A percentile compares a stretch with the other conserved stretches of the same genome.
Conservation (phyloP, 495 filamentous ascomycete species). For the Penicillium fimorum region DNA sequence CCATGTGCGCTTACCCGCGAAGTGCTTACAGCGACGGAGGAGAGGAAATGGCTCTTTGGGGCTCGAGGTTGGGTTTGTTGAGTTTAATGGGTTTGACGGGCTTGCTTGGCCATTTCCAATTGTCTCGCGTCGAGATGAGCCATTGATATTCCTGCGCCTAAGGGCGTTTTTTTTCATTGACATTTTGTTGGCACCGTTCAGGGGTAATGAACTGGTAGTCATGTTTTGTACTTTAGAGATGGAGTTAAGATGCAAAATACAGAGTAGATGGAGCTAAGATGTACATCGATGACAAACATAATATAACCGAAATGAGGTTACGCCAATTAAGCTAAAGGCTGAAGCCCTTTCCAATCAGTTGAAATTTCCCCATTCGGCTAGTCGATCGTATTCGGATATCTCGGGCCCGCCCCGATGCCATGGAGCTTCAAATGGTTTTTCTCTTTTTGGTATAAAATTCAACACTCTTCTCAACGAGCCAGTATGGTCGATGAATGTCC, state of each 20-base stretch:
- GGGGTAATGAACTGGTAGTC: neutral
- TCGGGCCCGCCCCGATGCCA: too few relatives aligned
- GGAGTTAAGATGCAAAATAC: neutral
- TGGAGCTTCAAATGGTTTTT: too few relatives aligned
- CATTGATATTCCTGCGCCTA: neutral
- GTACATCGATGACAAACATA: neutral
- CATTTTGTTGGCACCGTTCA: neutral
- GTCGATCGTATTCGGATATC: neutral
- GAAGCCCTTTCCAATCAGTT: neutral
- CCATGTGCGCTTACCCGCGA: constrained; percentile 65
- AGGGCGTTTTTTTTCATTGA: neutral
- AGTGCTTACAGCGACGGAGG: constrained; percentile 54
- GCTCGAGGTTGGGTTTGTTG: neutral
- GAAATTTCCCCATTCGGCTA: neutral
- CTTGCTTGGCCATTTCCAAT: neutral
- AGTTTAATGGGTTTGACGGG: neutral
- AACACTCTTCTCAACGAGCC: too few relatives aligned
- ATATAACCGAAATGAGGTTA: neutral
- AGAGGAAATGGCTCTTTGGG: constrained; percentile 44
- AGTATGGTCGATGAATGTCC: too few relatives aligned
- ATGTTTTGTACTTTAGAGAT: neutral
- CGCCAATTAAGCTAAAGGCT: neutral
- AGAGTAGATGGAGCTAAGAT: neutral
- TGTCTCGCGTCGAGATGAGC: neutral
- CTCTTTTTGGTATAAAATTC: too few relatives aligned